phyloP scores from a whole-genome alignment of 495 filamentous ascomycete genomes.

The Aspergillus asperescens region DNA sequence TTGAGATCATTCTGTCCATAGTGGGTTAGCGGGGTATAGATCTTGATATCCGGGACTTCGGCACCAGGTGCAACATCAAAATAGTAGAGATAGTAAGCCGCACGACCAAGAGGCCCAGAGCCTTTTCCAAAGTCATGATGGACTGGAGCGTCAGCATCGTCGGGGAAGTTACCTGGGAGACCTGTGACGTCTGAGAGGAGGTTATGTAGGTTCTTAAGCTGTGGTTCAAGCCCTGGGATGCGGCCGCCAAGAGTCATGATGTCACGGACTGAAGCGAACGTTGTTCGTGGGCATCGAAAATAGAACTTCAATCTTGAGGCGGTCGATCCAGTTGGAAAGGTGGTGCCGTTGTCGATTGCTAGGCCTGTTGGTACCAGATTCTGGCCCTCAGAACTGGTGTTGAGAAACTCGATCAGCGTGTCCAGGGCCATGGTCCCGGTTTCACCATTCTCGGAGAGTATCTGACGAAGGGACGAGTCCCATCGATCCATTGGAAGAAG shows the following conservation, averaged over 20 bases:
- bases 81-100: conserved; percentile 1
- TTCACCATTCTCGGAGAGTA: background rate
- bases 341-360: conserved; percentile 25
- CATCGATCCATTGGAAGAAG: background rate
- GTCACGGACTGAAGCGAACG: conserved; percentile 25
- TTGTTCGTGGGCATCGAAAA: conserved; percentile 22
- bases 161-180: conserved; percentile 10
- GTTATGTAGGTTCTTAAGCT: conserved; percentile 15
- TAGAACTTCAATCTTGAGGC: conserved; percentile 35
- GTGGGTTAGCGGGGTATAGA: conserved; percentile 32
- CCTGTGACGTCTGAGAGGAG: conserved; percentile 13
- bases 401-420: background rate
- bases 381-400: background rate
- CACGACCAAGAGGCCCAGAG: background rate
- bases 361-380: conserved; percentile 21
- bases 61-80: conserved; percentile 21
- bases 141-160: conserved; percentile 1
- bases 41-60: conserved; percentile 24
- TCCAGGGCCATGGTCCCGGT: background rate
- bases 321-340: conserved; percentile 5
- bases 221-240: background rate
- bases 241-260: conserved; percentile 13
- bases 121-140: background rate
- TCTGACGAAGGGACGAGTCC: background rate
- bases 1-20: conserved; percentile 23